These are phyloP conservation scores for Akanthomyces uredinophilus DNA, from an alignment of 2,329 filamentous ascomycete genomes.

Conservation along the genomic window DNA sequence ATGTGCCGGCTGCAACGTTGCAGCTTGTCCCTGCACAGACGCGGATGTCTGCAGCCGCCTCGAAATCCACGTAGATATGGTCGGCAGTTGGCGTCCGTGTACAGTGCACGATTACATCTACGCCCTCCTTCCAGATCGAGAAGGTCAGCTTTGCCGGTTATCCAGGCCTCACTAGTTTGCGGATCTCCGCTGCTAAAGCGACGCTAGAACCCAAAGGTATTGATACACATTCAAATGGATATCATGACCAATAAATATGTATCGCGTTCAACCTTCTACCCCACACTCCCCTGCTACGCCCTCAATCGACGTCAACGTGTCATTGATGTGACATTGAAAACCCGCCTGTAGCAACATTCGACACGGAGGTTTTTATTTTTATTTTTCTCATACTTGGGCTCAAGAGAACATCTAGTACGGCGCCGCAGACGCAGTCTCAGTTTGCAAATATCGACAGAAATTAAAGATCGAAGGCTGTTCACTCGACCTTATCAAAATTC, in stretches of 20 bases:
- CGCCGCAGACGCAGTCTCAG: too few relatives aligned
- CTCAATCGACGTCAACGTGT: background rate
- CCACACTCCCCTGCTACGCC: background rate
- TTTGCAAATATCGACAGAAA: too few relatives aligned
- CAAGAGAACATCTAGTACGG: too few relatives aligned
- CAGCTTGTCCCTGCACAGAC: background rate
- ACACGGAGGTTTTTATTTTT: too few relatives aligned
- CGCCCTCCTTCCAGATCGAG: background rate
- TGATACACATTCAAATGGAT: background rate
- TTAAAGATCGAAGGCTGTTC: too few relatives aligned
- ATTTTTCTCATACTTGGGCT: too few relatives aligned
- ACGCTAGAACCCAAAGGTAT: background rate
- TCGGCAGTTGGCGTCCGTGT: background rate
- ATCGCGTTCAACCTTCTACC: background rate
- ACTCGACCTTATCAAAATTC: too few relatives aligned
- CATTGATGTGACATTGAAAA: background rate
- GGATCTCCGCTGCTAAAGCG: background rate
- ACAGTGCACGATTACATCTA: too few relatives aligned
- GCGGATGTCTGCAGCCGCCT: background rate
- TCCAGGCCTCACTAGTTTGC: background rate
- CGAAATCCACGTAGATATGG: background rate
- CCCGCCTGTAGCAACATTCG: too few relatives aligned
- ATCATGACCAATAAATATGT: constrained; percentile 1
- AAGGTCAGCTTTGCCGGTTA: background rate
- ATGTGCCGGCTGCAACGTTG: background rate